phyloP scores from a whole-genome alignment of 768 basidiomycete genomes.

The Russula sp. region DNA sequence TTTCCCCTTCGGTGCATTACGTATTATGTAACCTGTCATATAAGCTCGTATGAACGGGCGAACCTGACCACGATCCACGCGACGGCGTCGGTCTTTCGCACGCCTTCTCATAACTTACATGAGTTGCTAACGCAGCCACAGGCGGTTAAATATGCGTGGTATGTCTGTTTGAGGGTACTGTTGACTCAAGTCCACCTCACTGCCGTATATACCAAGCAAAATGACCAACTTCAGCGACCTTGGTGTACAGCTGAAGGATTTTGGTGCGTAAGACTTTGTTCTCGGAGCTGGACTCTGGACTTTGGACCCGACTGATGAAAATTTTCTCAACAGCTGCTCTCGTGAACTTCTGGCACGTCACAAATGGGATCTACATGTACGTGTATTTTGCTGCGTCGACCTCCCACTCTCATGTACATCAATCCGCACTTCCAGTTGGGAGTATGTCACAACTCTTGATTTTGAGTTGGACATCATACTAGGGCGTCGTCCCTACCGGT shows the following conservation, averaged over 20 bases:
- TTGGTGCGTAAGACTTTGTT: neutral
- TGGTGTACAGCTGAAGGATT: neutral
- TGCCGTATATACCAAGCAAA: neutral
- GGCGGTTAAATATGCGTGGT: neutral
- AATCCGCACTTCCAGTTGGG: conserved; percentile 3
- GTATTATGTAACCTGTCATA: too few species aligned
- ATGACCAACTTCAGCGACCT: neutral
- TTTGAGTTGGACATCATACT: neutral
- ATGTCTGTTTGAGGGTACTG: neutral
- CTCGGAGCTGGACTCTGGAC: neutral
- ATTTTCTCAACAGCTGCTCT: neutral
- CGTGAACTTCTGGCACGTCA: neutral
- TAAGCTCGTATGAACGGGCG: too few species aligned
- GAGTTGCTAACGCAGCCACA: neutral
- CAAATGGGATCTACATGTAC: conserved; percentile 4
- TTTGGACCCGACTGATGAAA: neutral
- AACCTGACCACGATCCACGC: too few species aligned
- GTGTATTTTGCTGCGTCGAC: neutral
- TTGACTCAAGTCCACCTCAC: neutral
- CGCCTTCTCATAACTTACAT: neutral
- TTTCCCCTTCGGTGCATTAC: too few species aligned
- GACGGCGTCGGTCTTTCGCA: neutral
- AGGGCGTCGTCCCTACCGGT: conserved; percentile 8
- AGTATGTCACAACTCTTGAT: neutral
- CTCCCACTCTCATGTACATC: neutral